These are phyloP conservation scores for Fusarium caatingaense DNA, from an alignment of 2,329 filamentous ascomycete genomes.

Conservation along the genomic window DNA sequence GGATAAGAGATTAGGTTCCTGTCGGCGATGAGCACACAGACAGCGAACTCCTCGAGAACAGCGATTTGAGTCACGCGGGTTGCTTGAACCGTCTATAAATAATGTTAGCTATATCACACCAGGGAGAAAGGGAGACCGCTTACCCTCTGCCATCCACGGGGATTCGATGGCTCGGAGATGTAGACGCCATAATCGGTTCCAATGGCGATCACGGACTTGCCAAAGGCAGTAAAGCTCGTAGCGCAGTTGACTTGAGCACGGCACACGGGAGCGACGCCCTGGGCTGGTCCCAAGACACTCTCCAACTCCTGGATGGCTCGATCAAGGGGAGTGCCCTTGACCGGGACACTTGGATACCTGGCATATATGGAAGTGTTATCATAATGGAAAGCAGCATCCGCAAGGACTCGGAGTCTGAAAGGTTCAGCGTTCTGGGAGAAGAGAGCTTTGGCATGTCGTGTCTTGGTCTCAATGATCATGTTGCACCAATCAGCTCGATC, in stretches of 20 bases:
- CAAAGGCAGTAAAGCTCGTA: constrained; percentile 85
- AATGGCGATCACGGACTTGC: constrained; percentile 89
- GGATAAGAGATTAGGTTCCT: constrained; percentile 93
- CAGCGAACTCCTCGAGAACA: constrained; percentile 93
- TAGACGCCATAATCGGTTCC: constrained; percentile 96
- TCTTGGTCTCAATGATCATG: constrained; percentile 95
- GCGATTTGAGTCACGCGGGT: constrained; percentile 89
- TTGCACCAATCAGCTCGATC: constrained; percentile 89
- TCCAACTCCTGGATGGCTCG: constrained; percentile 91
- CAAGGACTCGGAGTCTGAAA: constrained; percentile 90
- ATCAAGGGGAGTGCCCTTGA: constrained; percentile 91
- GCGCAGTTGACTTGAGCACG: constrained; percentile 91
- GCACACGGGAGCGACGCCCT: constrained; percentile 81
- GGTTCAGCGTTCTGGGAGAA: constrained; percentile 95
- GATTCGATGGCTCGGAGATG: constrained; percentile 87
- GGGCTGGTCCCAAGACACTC: constrained; percentile 75
- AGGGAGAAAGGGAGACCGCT: constrained; percentile 49
- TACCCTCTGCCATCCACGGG: constrained; percentile 90
- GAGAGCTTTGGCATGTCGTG: constrained; percentile 87
- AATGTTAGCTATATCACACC: constrained; percentile 32
- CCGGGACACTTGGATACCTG: constrained; percentile 75
- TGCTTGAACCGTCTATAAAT: constrained; percentile 76
- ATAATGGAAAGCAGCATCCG: constrained; percentile 90
- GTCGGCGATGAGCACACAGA: constrained; percentile 92
- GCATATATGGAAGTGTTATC: constrained; percentile 70